These are phyloP conservation scores for Penicillium coprophilum DNA, from an alignment of 495 filamentous ascomycete species.

Conservation along the genomic window DNA sequence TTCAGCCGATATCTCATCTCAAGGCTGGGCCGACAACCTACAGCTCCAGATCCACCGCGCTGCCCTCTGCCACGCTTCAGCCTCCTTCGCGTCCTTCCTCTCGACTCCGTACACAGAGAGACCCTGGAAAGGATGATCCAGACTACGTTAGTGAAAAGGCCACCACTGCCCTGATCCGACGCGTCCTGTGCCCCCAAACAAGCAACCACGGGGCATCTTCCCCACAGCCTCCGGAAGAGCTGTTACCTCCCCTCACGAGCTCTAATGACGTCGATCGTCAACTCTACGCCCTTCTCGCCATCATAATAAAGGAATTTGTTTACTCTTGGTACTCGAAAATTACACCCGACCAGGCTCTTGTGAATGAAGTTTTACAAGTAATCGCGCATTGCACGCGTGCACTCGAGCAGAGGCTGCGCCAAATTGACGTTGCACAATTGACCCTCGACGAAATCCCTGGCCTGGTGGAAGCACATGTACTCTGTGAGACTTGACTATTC, in stretches of 20 bases:
- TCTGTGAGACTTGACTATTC: slow-evolving; percentile 56
- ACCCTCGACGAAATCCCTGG: slow-evolving; percentile 87
- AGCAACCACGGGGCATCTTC: slow-evolving; percentile 42
- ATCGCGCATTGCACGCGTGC: slow-evolving; percentile 87
- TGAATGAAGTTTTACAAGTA: slow-evolving; percentile 81
- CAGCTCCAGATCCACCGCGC: slow-evolving; percentile 42
- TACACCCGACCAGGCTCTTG: slow-evolving; percentile 82
- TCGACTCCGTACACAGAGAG: slow-evolving; percentile 31
- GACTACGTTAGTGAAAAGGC: slow-evolving; percentile 55
- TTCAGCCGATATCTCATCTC: slow-evolving; percentile 48
- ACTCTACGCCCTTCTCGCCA: slow-evolving; percentile 85
- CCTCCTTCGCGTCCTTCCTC: slow-evolving; percentile 34
- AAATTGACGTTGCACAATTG: slow-evolving; percentile 77
- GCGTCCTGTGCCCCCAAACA: slow-evolving; percentile 61
- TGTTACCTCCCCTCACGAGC: slow-evolving; percentile 87
- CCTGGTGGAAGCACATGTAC: slow-evolving; percentile 75
- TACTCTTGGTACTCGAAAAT: slow-evolving; percentile 91
- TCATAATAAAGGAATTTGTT: slow-evolving; percentile 85
- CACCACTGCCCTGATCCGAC: slow-evolving; percentile 60
- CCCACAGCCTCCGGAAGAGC: slow-evolving; percentile 64
- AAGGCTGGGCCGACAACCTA: slow-evolving; percentile 53
- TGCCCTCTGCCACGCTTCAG: slow-evolving; percentile 31
- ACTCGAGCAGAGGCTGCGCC: slow-evolving; percentile 78
- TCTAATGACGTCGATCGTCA: slow-evolving; percentile 90
- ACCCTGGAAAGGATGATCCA: slow-evolving; percentile 28